Evolutionary conservation across 805 yeast genomes (phyloP).

Genomic region (Sugiyamaella boreocaroliniensis): DNA sequence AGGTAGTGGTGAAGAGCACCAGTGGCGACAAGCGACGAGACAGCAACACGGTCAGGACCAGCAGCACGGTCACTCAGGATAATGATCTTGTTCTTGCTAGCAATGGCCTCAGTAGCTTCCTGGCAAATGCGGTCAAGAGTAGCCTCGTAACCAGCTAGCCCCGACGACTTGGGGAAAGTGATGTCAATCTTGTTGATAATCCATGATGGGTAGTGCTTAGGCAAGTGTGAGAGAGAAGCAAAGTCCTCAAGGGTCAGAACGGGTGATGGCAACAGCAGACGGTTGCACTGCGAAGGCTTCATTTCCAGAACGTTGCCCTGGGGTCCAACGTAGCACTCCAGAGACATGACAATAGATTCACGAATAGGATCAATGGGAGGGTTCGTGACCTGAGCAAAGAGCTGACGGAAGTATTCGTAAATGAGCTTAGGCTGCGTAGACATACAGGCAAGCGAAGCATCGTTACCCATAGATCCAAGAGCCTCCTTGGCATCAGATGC

Average conservation of each 20-base stretch:
- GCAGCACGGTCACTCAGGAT: conserved; percentile 68
- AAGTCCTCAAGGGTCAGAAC: conserved; percentile 68
- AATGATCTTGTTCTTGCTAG: conserved; percentile 64
- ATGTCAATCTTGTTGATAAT: conserved; percentile 74
- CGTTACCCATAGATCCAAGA: conserved; percentile 98
- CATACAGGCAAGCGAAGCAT: conserved; percentile 88
- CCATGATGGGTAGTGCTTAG: conserved; percentile 80
- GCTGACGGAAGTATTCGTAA: conserved; percentile 90
- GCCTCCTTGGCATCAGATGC: conserved; percentile 89
- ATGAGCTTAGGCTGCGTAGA: conserved; percentile 86
- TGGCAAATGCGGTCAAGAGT: conserved; percentile 83
- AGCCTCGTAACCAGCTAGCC: conserved; percentile 75
- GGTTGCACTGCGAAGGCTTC: conserved; percentile 86
- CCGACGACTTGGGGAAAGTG: conserved; percentile 77
- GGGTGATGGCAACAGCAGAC: conserved; percentile 78
- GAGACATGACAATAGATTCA: conserved; percentile 93
- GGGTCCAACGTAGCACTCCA: conserved; percentile 97
- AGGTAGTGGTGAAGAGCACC: conserved; percentile 97
- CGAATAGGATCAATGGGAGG: conserved; percentile 99
- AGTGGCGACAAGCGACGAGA: conserved; percentile 83
- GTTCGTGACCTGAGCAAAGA: conserved; percentile 97
- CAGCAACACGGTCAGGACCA: conserved; percentile 58
- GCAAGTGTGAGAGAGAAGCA: conserved; percentile 64
- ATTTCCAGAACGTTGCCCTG: conserved; percentile 93
- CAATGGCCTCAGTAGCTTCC: conserved; percentile 80